Conservation (phyloP, 2,329 filamentous ascomycete genomes). For the Chrysosporium queenslandicum region DNA sequence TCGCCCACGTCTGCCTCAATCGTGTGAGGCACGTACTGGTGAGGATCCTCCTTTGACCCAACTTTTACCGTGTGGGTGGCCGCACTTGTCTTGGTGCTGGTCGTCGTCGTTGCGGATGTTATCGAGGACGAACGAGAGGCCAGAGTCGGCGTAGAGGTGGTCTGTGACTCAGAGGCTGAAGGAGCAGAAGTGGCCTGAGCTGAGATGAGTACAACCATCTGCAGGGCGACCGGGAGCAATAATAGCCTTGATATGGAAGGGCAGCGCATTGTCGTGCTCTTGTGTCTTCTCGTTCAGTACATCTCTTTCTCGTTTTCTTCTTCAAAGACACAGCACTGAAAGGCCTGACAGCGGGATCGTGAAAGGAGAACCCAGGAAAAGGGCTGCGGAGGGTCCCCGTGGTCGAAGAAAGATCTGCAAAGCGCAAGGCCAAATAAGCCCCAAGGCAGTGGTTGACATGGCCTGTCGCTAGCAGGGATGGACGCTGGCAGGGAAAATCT, state of each 20-base stretch:
- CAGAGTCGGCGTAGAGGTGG: background rate
- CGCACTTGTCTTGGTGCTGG: background rate
- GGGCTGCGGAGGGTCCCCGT: background rate
- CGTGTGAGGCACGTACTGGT: conserved; percentile 26
- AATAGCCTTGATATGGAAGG: background rate
- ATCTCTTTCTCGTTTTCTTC: background rate
- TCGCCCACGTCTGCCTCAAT: conserved; percentile 27
- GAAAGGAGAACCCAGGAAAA: no score
- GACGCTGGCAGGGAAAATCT: no score
- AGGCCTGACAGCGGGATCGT: no score
- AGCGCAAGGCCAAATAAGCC: background rate
- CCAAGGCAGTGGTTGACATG: background rate
- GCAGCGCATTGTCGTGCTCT: background rate
- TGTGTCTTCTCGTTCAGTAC: no score
- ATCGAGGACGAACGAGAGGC: background rate
- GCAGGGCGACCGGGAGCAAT: conserved; percentile 2
- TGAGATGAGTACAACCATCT: background rate
- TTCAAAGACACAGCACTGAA: no score
- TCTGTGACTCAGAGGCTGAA: background rate
- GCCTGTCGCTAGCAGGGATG: no score
- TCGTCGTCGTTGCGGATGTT: background rate
- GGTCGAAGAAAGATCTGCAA: background rate
- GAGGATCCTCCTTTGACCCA: conserved; percentile 25
- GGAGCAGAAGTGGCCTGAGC: background rate
- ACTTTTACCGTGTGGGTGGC: conserved; percentile 29